Evolutionary conservation across 1,139 yeast genomes (phyloP), one percentile per base, ranked within the genome.

Genomic region (Geotrichum klebahnii): DNA sequence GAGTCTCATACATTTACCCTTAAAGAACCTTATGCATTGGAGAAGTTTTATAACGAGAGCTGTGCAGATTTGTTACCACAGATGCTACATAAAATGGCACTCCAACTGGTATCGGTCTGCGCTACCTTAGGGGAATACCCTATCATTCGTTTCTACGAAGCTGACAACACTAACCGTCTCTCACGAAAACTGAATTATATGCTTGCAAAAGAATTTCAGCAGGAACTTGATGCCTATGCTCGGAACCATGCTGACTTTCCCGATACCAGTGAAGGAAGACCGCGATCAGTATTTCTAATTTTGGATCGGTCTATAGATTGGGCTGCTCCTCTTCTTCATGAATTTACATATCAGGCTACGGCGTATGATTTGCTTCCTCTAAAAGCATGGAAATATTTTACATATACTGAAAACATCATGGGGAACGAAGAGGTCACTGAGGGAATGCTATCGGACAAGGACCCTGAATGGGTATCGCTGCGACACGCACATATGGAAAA

Each of bases 291-390:
- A 0, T 75, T 90, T 58, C 67, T 92, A 46, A 79, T 92, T 29
- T 73, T 86, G 4, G 98, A 92, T 67, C 75, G 99, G 55, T 77
- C 95, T 0, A 66, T 89, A 64, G 98, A 94, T 66, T 73, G 85
- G 52, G 79, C 79, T 61, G 86, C 95, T 3, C 96, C 97, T 0
- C 66, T 94, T 44, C 68, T 90, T 50, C 98, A 92, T 66, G 96
- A 89, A 64, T 88, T 90, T 67, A 80, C 84, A n/a, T 94, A 89
- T 66, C 96, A 92, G 67, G 92, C 97, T 5, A 83, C 90, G 87
- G 85, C 92, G 14, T 82, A 84, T 72, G 98, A 92, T 66, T 67
- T 81, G 45, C 56, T 72, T 29, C 60, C 60, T n/a, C 77, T 79
- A 24, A 69, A 73, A n/a, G 71, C 69, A 48, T 72, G 72, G 22